Conservation (phyloP, 352 stramenopile species). For the Thalassiosira exigua region DNA sequence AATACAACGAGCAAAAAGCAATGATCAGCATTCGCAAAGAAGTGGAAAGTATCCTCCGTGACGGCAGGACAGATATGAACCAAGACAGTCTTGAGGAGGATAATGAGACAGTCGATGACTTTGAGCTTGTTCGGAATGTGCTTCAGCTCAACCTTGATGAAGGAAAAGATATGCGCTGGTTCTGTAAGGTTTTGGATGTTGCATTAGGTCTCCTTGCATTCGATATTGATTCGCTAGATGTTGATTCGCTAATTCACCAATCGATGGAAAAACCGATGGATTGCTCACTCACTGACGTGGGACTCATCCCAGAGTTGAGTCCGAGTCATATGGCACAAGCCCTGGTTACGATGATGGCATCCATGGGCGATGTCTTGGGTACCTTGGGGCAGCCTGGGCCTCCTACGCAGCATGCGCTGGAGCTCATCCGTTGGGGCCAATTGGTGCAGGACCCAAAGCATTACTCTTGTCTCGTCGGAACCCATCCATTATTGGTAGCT, state of each 20-base stretch:
- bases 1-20: slow-evolving; percentile 32
- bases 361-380: slow-evolving; percentile 38
- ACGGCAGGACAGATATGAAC: slow-evolving; percentile 20
- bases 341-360: slow-evolving; percentile 44
- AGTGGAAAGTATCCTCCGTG: slow-evolving; percentile 42
- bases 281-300: neutral
- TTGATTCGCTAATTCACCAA: no score
- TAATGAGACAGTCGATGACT: slow-evolving; percentile 50
- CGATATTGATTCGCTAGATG: slow-evolving; percentile 46
- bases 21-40: slow-evolving; percentile 54
- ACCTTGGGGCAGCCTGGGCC: slow-evolving; percentile 23
- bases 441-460: slow-evolving; percentile 47
- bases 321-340: slow-evolving; percentile 47
- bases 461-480: slow-evolving; percentile 48
- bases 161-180: slow-evolving; percentile 73
- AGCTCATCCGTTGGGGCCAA: slow-evolving; percentile 45
- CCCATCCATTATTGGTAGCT: slow-evolving; percentile 65
- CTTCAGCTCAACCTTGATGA: slow-evolving; percentile 67
- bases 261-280: slow-evolving; percentile 1
- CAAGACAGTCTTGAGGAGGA: slow-evolving; percentile 1
- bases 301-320: slow-evolving; percentile 26
- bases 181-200: slow-evolving; percentile 70
- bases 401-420: slow-evolving; percentile 22
- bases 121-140: slow-evolving; percentile 33
- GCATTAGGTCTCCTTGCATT: slow-evolving; percentile 46